phyloP scores from a whole-genome alignment of 1,139 yeast species.

The Blastobotrys apis region DNA sequence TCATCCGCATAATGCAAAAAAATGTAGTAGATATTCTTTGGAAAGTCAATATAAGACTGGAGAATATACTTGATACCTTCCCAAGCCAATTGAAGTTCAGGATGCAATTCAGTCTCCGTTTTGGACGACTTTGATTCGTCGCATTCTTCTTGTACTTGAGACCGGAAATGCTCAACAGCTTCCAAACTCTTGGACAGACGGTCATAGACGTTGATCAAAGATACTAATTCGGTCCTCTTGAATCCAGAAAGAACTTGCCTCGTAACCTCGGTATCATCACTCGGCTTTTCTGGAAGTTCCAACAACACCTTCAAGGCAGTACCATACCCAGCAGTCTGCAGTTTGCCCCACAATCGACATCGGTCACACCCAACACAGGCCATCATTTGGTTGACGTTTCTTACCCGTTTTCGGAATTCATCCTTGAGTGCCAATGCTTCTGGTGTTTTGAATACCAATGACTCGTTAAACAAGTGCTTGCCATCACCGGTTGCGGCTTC shows the following conservation, averaged over 20 bases:
- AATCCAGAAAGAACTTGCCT: conserved; percentile 43
- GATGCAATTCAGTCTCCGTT: conserved; percentile 23
- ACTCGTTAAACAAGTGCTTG: conserved; percentile 48
- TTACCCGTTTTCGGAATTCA: conserved; percentile 80
- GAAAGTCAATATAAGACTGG: conserved; percentile 65
- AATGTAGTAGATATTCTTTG: conserved; percentile 53
- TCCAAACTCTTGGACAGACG: conserved; percentile 80
- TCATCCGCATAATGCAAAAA: conserved; percentile 46
- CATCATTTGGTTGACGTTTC: conserved; percentile 88
- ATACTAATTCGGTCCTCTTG: conserved; percentile 83
- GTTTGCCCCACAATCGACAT: conserved; percentile 96
- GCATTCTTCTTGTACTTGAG: conserved; percentile 39
- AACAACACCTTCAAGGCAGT: conserved; percentile 88
- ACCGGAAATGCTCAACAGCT: conserved; percentile 68
- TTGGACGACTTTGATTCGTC: conserved; percentile 10
- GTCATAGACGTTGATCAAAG: conserved; percentile 86
- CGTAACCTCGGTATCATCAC: conserved; percentile 39
- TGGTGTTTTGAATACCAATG: conserved; percentile 44
- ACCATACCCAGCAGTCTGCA: conserved; percentile 95
- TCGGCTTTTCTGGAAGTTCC: conserved; percentile 57
- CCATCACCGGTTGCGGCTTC: conserved; percentile 33
- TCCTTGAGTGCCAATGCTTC: conserved; percentile 54
- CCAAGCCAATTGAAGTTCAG: conserved; percentile 53
- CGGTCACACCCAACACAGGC: conserved; percentile 98
- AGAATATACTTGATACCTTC: conserved; percentile 66